phyloP scores from a whole-genome alignment of 169 alveolate species.

The Eimeria tenella region DNA sequence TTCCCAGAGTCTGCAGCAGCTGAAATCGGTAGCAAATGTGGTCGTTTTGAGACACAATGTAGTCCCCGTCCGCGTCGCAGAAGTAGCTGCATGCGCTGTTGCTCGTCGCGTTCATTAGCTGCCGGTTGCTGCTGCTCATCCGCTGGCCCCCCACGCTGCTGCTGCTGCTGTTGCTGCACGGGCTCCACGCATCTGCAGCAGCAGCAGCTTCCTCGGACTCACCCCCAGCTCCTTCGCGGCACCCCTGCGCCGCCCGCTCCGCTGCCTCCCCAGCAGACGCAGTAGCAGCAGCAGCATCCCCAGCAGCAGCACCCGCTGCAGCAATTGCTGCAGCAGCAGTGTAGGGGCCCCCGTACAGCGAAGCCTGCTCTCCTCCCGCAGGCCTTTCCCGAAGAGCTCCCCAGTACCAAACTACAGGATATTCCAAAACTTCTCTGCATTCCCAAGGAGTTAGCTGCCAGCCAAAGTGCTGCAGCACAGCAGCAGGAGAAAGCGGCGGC shows the following conservation, averaged over 20 bases:
- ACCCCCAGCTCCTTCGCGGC: background rate
- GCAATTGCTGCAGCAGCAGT: conserved; percentile 24
- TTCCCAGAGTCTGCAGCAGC: conserved; percentile 85
- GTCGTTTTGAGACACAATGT: conserved; percentile 23
- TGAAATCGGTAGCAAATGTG: conserved; percentile 70
- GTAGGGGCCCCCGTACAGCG: conserved; percentile 31
- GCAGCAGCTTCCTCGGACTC: background rate
- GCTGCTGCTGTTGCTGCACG: background rate
- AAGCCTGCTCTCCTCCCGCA: conserved; percentile 18
- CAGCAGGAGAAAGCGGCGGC: conserved; percentile 10
- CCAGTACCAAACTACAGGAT: conserved; percentile 63
- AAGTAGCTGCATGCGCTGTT: conserved; percentile 62
- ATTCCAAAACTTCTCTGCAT: conserved; percentile 49
- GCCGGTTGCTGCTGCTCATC: conserved; percentile 30
- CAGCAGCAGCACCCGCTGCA: background rate
- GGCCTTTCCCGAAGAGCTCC: conserved; percentile 43
- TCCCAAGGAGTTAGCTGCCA: conserved; percentile 49
- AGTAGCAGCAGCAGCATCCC: background rate
- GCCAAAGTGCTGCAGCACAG: conserved; percentile 39
- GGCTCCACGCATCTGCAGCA: background rate
- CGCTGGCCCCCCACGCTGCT: background rate
- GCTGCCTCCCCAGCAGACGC: background rate
- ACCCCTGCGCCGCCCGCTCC: background rate
- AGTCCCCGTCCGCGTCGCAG: conserved; percentile 74
- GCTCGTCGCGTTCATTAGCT: conserved; percentile 34